Evolutionary conservation across 2,329 filamentous ascomycete genomes (phyloP).

Genomic region (Xylaria sp.): DNA sequence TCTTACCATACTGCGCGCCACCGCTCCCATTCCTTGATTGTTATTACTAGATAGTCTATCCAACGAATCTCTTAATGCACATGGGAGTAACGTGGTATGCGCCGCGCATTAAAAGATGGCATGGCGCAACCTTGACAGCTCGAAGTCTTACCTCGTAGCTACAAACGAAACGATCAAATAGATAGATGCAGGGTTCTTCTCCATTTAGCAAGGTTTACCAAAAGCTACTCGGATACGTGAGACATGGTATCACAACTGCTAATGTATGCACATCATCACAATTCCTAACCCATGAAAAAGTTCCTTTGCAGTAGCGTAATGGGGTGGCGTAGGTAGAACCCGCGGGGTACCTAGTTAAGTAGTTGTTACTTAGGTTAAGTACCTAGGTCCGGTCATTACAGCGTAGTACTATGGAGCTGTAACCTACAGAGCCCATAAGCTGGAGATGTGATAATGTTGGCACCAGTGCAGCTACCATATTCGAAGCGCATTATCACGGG

Average conservation of each 20-base stretch:
- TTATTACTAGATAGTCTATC: not conserved
- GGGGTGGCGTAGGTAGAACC: not conserved
- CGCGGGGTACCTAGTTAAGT: not conserved
- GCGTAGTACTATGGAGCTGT: not conserved
- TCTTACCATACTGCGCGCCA: not conserved
- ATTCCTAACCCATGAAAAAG: not conserved
- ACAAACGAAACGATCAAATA: not conserved
- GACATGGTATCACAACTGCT: not conserved
- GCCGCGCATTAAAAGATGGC: not conserved
- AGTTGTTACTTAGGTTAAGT: too few relatives aligned
- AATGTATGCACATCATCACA: not conserved
- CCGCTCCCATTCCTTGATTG: not conserved
- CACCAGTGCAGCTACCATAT: not conserved
- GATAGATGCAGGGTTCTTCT: not conserved
- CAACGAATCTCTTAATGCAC: not conserved
- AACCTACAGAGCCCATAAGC: not conserved
- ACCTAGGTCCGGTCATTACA: not conserved
- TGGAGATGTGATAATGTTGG: not conserved
- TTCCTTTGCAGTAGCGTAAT: not conserved
- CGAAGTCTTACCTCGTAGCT: not conserved
- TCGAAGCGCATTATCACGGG: not conserved
- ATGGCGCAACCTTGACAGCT: not conserved
- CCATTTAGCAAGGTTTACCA: not conserved
- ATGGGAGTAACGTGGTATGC: constrained; percentile 1
- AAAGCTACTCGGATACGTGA: not conserved